Base-by-base conservation (phyloP, 768 basidiomycete genomes). In the Tricholomella constricta region DNA sequence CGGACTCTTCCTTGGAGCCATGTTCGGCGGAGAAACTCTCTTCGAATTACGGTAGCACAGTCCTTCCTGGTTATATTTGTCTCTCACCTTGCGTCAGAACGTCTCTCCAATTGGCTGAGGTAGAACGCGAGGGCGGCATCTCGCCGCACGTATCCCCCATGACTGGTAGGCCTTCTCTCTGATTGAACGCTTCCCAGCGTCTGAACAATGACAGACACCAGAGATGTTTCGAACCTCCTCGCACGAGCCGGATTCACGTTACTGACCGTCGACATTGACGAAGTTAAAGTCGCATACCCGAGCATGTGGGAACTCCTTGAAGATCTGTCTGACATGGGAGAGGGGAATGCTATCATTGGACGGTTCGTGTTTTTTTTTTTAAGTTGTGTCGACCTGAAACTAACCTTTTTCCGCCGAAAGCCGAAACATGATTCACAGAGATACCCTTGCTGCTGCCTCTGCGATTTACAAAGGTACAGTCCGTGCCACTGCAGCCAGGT, bases 71-170 rank as follows among this genome's bases (percentile, higher is more conserved):
- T 22, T 11, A 22, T 14, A 41, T n/a, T 19, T 23, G 12, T 35
- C 31, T 37, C 22, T 50, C 19, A 23, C 22, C 17, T 58, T 36
- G 20, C 19, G 8, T 38, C 59, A 92, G 96, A 61, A 95, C 97
- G 32, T 81, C 95, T 4, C 78, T 99, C 23, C 97, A 98, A 63
- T 79, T 99, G 0, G 96, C 97, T 7, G 91, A 98, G 73, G 75
- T 87, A 19, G 96, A 99, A 62, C 83, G 94, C 8, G 88, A 96
- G 68, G 97, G 97, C 6, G 97, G 97, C 1, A 89, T 99, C 48
- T 94, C 94, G n/a, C 94, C 95, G 6, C 89, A 93, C 52, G 72
- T 99, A 31, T 98, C 96, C 1, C 97, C 97, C 1, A 98, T 99
- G 97, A 94, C 95, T 55, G 91, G 95, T 94, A 52, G 26, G 78